Conservation (phyloP, 768 basidiomycete species). For the Gautieria morchelliformis region DNA sequence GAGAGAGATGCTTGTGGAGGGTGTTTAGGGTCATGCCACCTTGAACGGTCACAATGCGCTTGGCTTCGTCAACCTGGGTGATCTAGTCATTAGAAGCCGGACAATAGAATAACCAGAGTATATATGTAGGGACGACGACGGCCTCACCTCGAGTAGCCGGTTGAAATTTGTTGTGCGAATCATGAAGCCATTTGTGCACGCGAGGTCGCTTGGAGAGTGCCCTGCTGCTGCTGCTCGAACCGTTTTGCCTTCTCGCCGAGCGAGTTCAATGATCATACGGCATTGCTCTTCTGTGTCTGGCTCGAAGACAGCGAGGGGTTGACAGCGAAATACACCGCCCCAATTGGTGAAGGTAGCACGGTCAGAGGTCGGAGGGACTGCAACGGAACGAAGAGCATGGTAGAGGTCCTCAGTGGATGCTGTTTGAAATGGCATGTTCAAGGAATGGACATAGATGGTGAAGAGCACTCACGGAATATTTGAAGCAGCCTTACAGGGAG, state of each 20-base stretch:
- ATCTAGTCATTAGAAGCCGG: conserved; percentile 10
- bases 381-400: conserved; percentile 44
- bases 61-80: conserved; percentile 58
- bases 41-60: conserved; percentile 58
- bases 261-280: conserved; percentile 68
- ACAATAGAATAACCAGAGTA: conserved; percentile 9
- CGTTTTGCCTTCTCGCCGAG: conserved; percentile 56
- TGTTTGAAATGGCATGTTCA: too few species aligned
- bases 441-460: conserved; percentile 25
- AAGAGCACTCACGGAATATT: conserved; percentile 20
- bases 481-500: too few species aligned
- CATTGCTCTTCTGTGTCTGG: conserved; percentile 66
- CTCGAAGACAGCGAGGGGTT: conserved; percentile 62
- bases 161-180: conserved; percentile 68
- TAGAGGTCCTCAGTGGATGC: conserved; percentile 37
- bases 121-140: conserved; percentile 1
- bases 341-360: conserved; percentile 67
- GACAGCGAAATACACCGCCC: conserved; percentile 70
- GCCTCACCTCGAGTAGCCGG: conserved; percentile 65
- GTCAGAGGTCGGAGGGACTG: conserved; percentile 31
- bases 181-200: conserved; percentile 84
- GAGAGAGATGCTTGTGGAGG: conserved; percentile 59
- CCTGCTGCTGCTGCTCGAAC: conserved; percentile 84
- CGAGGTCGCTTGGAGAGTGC: conserved; percentile 89
- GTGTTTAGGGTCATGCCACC: conserved; percentile 71